Percentiles rank a stretch among this genome's conserved stretches.
These are phyloP conservation scores for Botrytis byssoidea DNA, from an alignment of 2,329 filamentous ascomycete genomes.

Conservation along the genomic window DNA sequence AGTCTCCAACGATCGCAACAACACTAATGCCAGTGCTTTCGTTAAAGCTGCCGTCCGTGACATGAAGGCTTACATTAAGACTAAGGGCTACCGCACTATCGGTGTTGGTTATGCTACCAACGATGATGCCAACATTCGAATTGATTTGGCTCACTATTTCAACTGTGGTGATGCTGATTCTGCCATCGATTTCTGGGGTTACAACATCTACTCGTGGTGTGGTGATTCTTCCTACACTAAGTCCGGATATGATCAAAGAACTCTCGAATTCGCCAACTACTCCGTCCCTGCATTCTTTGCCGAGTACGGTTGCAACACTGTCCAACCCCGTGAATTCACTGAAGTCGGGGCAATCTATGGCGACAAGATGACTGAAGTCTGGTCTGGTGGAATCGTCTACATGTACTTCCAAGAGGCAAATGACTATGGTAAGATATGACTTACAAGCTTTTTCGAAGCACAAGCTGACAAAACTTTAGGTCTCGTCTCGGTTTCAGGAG, in stretches of 20 bases:
- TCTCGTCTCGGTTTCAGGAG: slow-evolving; percentile 62
- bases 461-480: slow-evolving; percentile 45
- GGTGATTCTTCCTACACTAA: slow-evolving; percentile 72
- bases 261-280: slow-evolving; percentile 83
- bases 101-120: slow-evolving; percentile 96
- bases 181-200: slow-evolving; percentile 96
- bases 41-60: slow-evolving; percentile 98
- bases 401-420: slow-evolving; percentile 96
- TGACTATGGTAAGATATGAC: slow-evolving; percentile 65
- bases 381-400: slow-evolving; percentile 97
- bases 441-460: not conserved
- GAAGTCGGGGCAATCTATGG: slow-evolving; percentile 83
- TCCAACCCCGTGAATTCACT: slow-evolving; percentile 69
- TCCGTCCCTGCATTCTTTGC: slow-evolving; percentile 97
- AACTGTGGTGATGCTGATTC: slow-evolving; percentile 71
- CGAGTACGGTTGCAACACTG: slow-evolving; percentile 92
- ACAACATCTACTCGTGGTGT: slow-evolving; percentile 99
- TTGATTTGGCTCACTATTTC: slow-evolving; percentile 85
- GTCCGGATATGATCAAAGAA: slow-evolving; percentile 81
- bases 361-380: slow-evolving; percentile 76
- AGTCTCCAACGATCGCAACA: slow-evolving; percentile 84
- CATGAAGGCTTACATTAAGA: slow-evolving; percentile 89
- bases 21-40: slow-evolving; percentile 86
- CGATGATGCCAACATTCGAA: slow-evolving; percentile 81
- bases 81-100: slow-evolving; percentile 71